phyloP scores from a whole-genome alignment of 768 basidiomycete genomes.

The Boletus sp. region DNA sequence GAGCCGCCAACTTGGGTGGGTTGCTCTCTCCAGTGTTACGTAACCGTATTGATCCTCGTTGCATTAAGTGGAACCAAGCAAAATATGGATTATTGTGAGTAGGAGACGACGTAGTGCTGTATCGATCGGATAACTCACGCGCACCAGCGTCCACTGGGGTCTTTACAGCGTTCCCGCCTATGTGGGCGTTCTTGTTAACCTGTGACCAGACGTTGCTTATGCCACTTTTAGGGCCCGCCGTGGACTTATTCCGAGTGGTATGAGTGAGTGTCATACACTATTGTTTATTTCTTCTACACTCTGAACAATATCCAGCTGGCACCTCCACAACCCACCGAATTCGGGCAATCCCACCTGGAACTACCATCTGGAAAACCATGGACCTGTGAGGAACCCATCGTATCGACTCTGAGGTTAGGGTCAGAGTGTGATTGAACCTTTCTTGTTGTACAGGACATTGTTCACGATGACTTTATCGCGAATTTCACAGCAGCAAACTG shows the following conservation, averaged over 20 bases:
- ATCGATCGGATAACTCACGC: conserved; percentile 1
- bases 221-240: conserved; percentile 35
- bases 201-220: conserved; percentile 24
- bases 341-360: conserved; percentile 42
- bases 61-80: conserved; percentile 39
- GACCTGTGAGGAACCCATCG: conserved; percentile 31
- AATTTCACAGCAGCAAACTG: conserved; percentile 52
- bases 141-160: conserved; percentile 48
- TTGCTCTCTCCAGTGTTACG: not conserved
- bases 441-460: conserved; percentile 34
- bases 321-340: conserved; percentile 37
- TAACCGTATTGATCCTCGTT: not conserved
- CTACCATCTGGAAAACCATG: conserved; percentile 51
- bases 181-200: conserved; percentile 15
- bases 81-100: conserved; percentile 59
- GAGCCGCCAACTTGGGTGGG: conserved; percentile 57
- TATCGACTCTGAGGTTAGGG: not conserved
- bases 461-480: conserved; percentile 60
- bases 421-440: not conserved
- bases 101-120: not conserved
- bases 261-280: conserved; percentile 34
- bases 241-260: conserved; percentile 56
- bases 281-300: not conserved
- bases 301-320: conserved; percentile 31
- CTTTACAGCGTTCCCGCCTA: conserved; percentile 48